Evolutionary conservation across 352 stramenopile species (phyloP).

Genomic region (Phytophthora kernoviae): DNA sequence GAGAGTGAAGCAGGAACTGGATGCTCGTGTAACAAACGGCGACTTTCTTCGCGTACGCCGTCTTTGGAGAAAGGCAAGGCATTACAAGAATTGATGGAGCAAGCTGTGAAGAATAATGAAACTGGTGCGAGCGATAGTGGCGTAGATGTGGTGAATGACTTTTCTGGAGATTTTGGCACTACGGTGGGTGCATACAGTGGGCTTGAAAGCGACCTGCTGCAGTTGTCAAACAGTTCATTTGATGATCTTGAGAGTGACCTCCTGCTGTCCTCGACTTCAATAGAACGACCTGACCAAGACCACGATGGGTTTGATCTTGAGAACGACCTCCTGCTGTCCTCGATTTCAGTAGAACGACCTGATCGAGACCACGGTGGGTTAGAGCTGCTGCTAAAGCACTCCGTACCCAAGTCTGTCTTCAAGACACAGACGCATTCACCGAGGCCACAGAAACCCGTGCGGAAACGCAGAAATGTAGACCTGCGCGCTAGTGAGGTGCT

Average conservation of each 20-base stretch:
- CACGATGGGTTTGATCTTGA: background rate
- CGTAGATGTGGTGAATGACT: background rate
- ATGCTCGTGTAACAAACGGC: background rate
- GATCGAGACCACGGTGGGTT: background rate
- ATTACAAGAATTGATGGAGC: slow-evolving; percentile 53
- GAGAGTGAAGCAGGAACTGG: background rate
- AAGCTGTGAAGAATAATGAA: slow-evolving; percentile 25
- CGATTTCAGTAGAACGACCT: background rate
- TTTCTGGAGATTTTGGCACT: background rate
- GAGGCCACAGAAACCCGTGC: background rate
- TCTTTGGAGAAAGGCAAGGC: slow-evolving; percentile 52
- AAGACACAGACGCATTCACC: background rate
- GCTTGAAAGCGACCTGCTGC: slow-evolving; percentile 1
- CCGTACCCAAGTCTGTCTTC: background rate
- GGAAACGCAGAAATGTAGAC: background rate
- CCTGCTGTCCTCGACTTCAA: slow-evolving; percentile 11
- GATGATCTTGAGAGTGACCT: slow-evolving; percentile 8
- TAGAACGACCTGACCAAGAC: background rate
- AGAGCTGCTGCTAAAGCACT: background rate
- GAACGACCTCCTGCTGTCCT: slow-evolving; percentile 14
- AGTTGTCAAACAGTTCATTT: slow-evolving; percentile 12
- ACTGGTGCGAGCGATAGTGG: background rate
- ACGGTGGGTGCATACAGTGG: background rate
- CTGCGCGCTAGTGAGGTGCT: slow-evolving; percentile 8
- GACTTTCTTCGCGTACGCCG: slow-evolving; percentile 26